A percentile compares a stretch with the other conserved stretches of the same genome.
Conservation (phyloP, 768 basidiomycete genomes). For the Tylopilus rubrobrunneus region DNA sequence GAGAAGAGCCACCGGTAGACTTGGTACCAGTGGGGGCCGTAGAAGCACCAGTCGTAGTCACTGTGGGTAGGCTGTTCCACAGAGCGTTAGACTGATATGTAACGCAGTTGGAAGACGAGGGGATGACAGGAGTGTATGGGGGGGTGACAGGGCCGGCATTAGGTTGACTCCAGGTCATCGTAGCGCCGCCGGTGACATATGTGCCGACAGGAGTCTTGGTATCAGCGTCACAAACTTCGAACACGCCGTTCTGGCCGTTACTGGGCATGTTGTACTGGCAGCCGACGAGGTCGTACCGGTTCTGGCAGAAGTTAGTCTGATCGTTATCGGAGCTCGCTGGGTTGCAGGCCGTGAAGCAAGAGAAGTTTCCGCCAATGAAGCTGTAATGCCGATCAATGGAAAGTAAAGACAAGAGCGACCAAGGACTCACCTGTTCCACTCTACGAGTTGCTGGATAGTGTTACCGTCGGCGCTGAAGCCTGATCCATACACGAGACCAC, state of each 20-base stretch:
- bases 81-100: slow-evolving; percentile 35
- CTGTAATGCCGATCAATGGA: slow-evolving; percentile 14
- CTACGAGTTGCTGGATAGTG: slow-evolving; percentile 48
- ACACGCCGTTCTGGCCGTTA: slow-evolving; percentile 51
- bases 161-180: slow-evolving; percentile 43
- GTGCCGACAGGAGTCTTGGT: slow-evolving; percentile 60
- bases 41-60: background rate
- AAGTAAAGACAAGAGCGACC: background rate
- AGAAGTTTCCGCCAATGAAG: slow-evolving; percentile 62
- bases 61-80: slow-evolving; percentile 28
- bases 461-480: slow-evolving; percentile 41
- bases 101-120: slow-evolving; percentile 44
- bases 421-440: slow-evolving; percentile 59
- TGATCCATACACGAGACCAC: slow-evolving; percentile 64
- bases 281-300: slow-evolving; percentile 72
- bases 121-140: slow-evolving; percentile 40
- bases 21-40: slow-evolving; percentile 2
- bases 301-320: slow-evolving; percentile 55
- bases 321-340: slow-evolving; percentile 34
- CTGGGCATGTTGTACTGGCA: slow-evolving; percentile 72
- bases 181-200: slow-evolving; percentile 39
- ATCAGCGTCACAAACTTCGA: slow-evolving; percentile 65
- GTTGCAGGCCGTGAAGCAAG: slow-evolving; percentile 77
- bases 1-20: slow-evolving; percentile 11
- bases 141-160: slow-evolving; percentile 25